Conservation (phyloP, 352 stramenopile genomes). For the Globisporangium carolinianum region DNA sequence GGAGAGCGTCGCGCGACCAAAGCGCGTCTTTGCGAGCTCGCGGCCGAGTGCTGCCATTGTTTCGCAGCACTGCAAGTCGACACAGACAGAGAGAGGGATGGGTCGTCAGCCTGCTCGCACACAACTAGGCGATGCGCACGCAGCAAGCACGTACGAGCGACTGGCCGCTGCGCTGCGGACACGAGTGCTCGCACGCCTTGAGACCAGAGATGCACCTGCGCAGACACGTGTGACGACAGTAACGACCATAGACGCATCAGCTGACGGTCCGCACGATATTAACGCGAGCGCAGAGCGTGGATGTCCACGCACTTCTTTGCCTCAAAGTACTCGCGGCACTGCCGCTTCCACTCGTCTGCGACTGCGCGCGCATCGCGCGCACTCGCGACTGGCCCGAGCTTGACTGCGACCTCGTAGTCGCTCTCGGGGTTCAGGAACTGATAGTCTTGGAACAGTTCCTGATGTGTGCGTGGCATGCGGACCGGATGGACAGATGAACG, state of each 20-base stretch:
- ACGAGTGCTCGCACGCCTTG: slow-evolving; percentile 49
- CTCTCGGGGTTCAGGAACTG: slow-evolving; percentile 76
- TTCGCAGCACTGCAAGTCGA: slow-evolving; percentile 41
- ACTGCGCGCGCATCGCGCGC: slow-evolving; percentile 37
- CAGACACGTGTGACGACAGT: background rate
- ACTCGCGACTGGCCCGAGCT: slow-evolving; percentile 50
- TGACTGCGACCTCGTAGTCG: slow-evolving; percentile 68
- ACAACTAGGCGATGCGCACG: too few species aligned
- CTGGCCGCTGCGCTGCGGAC: slow-evolving; percentile 52
- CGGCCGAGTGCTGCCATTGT: slow-evolving; percentile 52
- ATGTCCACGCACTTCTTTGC: slow-evolving; percentile 25
- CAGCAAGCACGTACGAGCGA: slow-evolving; percentile 42
- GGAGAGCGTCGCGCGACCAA: slow-evolving; percentile 59
- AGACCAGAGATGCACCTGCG: slow-evolving; percentile 44
- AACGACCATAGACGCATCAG: too few species aligned
- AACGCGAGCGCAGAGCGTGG: background rate
- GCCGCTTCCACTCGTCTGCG: slow-evolving; percentile 53
- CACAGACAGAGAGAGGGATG: background rate
- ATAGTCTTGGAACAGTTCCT: slow-evolving; percentile 83
- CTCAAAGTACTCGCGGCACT: slow-evolving; percentile 45
- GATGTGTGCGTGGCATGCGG: background rate
- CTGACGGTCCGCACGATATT: background rate
- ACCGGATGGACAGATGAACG: background rate
- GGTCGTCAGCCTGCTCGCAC: background rate
- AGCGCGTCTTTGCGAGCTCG: slow-evolving; percentile 46